phyloP scores from a whole-genome alignment of 2,329 filamentous ascomycete genomes.

The Xenoacremonium recifei region DNA sequence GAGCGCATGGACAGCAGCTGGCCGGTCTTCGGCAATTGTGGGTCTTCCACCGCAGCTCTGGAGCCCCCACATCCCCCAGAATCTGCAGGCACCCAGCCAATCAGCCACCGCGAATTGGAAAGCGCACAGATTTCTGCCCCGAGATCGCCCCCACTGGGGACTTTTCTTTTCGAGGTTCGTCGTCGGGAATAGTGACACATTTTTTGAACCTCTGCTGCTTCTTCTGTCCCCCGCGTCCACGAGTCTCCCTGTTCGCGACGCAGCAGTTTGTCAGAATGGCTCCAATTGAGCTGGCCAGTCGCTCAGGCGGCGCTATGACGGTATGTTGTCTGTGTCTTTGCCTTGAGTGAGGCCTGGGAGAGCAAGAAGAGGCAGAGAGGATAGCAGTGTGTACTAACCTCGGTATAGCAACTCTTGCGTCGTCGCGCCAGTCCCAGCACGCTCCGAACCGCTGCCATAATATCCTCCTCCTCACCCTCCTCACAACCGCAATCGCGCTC shows the following conservation, averaged over 20 bases:
- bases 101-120: slow-evolving; percentile 34
- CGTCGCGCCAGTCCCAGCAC: slow-evolving; percentile 32
- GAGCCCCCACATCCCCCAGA: slow-evolving; percentile 24
- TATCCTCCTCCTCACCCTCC: slow-evolving; percentile 27
- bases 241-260: too few species aligned
- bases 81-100: slow-evolving; percentile 28
- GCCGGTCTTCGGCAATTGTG: not conserved
- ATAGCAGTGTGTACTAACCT: slow-evolving; percentile 10
- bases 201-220: too few species aligned
- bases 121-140: slow-evolving; percentile 30
- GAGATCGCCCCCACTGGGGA: slow-evolving; percentile 27
- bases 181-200: too few species aligned
- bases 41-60: slow-evolving; percentile 21
- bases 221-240: too few species aligned
- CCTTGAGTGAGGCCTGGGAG: not conserved
- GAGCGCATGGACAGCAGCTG: not conserved
- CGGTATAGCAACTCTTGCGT: slow-evolving; percentile 36
- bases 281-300: slow-evolving; percentile 49
- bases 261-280: slow-evolving; percentile 40
- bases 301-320: slow-evolving; percentile 47
- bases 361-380: slow-evolving; percentile 1
- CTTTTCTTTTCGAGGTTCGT: too few species aligned
- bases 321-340: slow-evolving; percentile 31
- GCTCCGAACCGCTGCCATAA: slow-evolving; percentile 21
- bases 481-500: too few species aligned